Evolutionary conservation across 306 rosid genomes (phyloP).

Genomic region (Casuarina glauca): DNA sequence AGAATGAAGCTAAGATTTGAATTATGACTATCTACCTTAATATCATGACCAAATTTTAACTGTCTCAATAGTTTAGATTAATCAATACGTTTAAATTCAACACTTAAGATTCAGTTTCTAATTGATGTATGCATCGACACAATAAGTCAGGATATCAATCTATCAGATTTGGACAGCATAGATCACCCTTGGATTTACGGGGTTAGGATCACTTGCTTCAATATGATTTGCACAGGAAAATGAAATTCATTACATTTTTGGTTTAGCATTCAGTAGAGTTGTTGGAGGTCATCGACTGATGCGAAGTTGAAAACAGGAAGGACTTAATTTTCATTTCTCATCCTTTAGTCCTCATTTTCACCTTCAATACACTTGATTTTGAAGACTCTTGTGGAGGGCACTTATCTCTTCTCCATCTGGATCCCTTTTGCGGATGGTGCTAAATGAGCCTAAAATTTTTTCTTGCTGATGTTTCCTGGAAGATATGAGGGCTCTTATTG

Average conservation of each 20-base stretch:
- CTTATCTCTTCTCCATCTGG: conserved; percentile 1
- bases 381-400: conserved; percentile 9
- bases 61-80: no score
- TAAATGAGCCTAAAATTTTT: background rate
- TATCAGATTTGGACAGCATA: background rate
- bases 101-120: no score
- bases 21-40: no score
- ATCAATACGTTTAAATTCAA: no score
- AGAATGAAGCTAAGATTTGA: no score
- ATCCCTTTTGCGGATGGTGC: background rate
- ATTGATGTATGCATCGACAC: background rate
- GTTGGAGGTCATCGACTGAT: background rate
- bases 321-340: background rate
- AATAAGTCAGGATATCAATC: background rate
- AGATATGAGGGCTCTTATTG: conserved; percentile 10
- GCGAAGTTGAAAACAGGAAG: background rate
- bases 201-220: background rate
- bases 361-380: no score
- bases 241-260: background rate
- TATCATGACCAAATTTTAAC: no score
- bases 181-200: background rate
- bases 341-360: background rate
- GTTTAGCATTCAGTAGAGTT: conserved; percentile 1
- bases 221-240: background rate
- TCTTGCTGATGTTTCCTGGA: background rate